Base-by-base conservation (phyloP, 148 eudicot species). In the Rhododendron molle region DNA sequence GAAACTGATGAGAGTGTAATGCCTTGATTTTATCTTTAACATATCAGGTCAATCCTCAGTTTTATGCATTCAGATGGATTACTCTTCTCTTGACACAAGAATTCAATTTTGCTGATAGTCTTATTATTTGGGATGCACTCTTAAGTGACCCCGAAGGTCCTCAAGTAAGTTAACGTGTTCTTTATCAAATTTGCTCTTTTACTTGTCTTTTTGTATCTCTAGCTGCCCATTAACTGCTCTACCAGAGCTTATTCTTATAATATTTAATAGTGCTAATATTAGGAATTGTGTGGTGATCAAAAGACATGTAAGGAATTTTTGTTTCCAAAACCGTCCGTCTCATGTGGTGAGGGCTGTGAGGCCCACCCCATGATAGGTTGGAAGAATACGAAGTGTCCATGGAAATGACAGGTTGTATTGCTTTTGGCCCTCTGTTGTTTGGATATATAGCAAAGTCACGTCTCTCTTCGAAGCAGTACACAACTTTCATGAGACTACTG, bases 61-160 rank as follows among this genome's bases (percentile, higher is more conserved):
- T 97, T 87, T 97, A 97, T 86, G 96, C 99, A 80, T 97, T 97
- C 88, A 93, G 98, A 89, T 97, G 99, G 99, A 97, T 97, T 69
- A 97, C 99, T 44, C 99, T 97, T 85, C 98, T 95, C 77, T 90
- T 95, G 90, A 97, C 98, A 82, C 98, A 97, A 94, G 99, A 71
- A 84, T 97, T 95, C 92, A 86, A 91, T 87, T 97, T 97, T 81
- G 89, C 93, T 0, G 99, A 97, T 60, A 92, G 91, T 89, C 98
- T 95, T 85, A 89, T 91, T 28, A 97, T 97, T 71, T 97, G 99
- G 99, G 99, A 97, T 86, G 92, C 96, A 47, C 94, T 97, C 80
- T 88, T 97, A 84, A 97, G 99, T 90, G 98, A 97, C 86, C 96
- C 98, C 28, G 99, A 97, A 87, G 99, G 99, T 80, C 99, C 98